Evolutionary conservation across 306 rosid genomes (phyloP).

Genomic region (Gillenia trifoliata): DNA sequence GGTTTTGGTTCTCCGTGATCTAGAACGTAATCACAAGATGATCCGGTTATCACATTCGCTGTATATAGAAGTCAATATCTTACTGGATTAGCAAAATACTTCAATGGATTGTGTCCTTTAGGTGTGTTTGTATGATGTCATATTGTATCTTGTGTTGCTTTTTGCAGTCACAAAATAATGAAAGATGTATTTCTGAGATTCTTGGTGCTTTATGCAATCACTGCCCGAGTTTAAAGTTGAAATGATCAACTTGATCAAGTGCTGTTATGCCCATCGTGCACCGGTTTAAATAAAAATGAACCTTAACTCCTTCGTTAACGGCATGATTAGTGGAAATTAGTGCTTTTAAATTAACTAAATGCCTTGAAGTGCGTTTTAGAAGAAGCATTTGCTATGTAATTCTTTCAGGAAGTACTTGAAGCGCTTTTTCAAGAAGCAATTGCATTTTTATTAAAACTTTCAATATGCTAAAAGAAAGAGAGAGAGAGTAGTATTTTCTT

Average conservation of each 20-base stretch:
- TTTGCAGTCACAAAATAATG: neutral
- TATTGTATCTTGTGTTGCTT: neutral
- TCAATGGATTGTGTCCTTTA: neutral
- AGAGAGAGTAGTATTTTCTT: too few species aligned
- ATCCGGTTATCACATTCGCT: neutral
- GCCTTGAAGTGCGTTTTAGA: neutral
- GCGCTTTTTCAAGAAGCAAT: too few species aligned
- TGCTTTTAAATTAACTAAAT: neutral
- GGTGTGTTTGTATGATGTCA: neutral
- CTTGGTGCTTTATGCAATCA: neutral
- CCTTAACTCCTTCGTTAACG: neutral
- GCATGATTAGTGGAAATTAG: neutral
- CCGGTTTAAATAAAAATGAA: neutral
- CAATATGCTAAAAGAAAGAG: too few species aligned
- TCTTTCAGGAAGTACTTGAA: too few species aligned
- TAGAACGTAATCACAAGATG: slow-evolving; percentile 7
- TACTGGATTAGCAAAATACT: neutral
- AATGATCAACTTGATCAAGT: neutral
- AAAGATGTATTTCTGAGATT: neutral
- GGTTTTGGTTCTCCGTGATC: neutral
- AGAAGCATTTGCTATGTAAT: neutral
- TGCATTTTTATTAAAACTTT: too few species aligned
- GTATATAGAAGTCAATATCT: slow-evolving; percentile 41
- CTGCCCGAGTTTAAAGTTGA: neutral
- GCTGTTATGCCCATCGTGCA: neutral